phyloP scores from a whole-genome alignment of 2,329 filamentous ascomycete species.

The Endoconidiophora polonica region DNA sequence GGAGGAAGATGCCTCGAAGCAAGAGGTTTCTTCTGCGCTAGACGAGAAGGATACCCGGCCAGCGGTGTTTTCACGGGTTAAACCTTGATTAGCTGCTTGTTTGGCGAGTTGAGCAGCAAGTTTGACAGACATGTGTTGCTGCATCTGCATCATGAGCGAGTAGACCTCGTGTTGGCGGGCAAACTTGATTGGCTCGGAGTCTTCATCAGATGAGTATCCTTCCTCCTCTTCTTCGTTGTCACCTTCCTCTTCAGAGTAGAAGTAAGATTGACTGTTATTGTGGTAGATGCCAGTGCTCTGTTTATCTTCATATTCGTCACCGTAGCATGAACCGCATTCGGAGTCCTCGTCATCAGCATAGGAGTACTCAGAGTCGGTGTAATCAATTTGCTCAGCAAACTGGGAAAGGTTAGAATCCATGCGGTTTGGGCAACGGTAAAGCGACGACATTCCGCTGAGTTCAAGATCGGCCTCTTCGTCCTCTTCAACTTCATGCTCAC shows the following conservation, averaged over 20 bases:
- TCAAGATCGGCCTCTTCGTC: neutral
- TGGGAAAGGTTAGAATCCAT: too few relatives aligned
- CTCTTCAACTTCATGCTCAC: neutral
- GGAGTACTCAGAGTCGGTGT: conserved; percentile 1
- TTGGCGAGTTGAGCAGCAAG: conserved; percentile 12
- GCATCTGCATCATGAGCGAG: conserved; percentile 10
- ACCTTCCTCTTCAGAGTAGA: neutral
- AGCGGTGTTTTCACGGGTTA: neutral
- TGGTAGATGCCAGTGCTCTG: neutral
- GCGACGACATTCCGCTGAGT: neutral
- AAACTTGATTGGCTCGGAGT: conserved; percentile 8
- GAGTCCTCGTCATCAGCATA: neutral
- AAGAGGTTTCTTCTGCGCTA: neutral
- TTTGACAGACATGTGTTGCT: conserved; percentile 4
- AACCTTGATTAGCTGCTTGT: conserved; percentile 3
- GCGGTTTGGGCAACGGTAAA: conserved; percentile 3
- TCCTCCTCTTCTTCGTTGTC: neutral
- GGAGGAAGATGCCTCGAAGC: neutral
- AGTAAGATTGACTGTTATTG: neutral
- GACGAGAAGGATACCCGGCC: neutral
- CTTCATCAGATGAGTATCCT: neutral
- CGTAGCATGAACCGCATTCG: too few relatives aligned
- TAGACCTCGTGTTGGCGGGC: conserved; percentile 10
- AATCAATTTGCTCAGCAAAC: neutral
- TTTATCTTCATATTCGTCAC: too few relatives aligned